These are phyloP conservation scores for Cryptosporidium andersoni DNA, from an alignment of 169 alveolate species.

Conservation along the genomic window DNA sequence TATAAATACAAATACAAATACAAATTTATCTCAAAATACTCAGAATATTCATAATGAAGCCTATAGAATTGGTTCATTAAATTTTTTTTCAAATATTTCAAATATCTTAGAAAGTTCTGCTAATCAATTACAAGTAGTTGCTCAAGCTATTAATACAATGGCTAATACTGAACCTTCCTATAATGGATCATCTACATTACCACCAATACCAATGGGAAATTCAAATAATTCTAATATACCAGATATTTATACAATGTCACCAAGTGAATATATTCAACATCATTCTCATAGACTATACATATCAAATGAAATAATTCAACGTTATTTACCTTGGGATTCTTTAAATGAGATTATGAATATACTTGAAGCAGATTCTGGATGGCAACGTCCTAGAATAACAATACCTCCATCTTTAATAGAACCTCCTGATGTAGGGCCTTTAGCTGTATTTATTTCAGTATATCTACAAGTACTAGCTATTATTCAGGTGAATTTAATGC, in stretches of 20 bases:
- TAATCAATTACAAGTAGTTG: conserved; percentile 27
- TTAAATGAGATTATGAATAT: conserved; percentile 40
- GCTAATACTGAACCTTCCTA: neutral
- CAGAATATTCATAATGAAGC: neutral
- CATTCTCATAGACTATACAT: conserved; percentile 57
- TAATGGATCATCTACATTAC: neutral
- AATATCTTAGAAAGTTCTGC: conserved; percentile 56
- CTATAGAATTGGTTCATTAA: conserved; percentile 24
- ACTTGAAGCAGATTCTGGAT: conserved; percentile 41
- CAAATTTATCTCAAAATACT: neutral
- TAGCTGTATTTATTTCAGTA: conserved; percentile 45
- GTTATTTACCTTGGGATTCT: conserved; percentile 68
- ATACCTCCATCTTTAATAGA: conserved; percentile 52
- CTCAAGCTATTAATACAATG: conserved; percentile 35
- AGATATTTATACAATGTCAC: neutral
- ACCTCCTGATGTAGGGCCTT: conserved; percentile 37
- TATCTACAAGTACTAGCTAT: conserved; percentile 45
- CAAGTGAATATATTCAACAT: conserved; percentile 29
- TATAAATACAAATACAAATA: neutral
- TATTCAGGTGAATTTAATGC: conserved; percentile 44
- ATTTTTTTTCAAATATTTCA: conserved; percentile 39
- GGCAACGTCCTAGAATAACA: conserved; percentile 67
- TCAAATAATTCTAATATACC: neutral
- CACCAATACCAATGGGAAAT: conserved; percentile 59
- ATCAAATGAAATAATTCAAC: conserved; percentile 52